Evolutionary conservation across 192 early-diverging fungal species (phyloP), one percentile per base, ranked within the genome.

Genomic region (Backusella parvicylindrica): DNA sequence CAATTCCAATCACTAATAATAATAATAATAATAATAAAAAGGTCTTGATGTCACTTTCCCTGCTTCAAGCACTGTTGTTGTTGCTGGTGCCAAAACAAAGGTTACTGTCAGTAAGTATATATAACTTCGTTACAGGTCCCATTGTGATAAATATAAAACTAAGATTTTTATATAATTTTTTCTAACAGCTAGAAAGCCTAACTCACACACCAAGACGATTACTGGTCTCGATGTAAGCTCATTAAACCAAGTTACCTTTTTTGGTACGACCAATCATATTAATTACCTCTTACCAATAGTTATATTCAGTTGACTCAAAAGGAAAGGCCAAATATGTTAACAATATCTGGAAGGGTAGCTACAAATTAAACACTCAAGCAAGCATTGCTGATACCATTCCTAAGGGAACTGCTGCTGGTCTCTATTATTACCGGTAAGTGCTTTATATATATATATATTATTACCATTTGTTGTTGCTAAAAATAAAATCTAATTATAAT

Each of bases 311-410:
- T 7, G 70, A 37, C 9, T 28, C 21, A 28, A 56, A 68, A 35
- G 79, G 79, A 7, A 50, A 65, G 32, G 75, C 79, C 21, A 72
- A 81, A 68, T 81, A 81, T 63, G 26, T 81, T 33, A 53, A 81
- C 12, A 81, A 81, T 40, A 64, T 81, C n/a, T 81, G 79, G 79
- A 23, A 41, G 2, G 79, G 79, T 23, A 74, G 1, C 28, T 74
- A 81, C 53, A 36, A 47, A 4, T 74, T 81, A 36, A 73, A 73
- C 71, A 73, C 37, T 15, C n/a, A 67, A 26, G 75, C 79, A 15
- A 68, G 75, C 13, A 72, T 81, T 49, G 8, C 18, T 23, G 79
- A 81, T 21, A 56, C 38, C 3, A 63, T 81, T 30, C 75, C 75
- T 15, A 56, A 66, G 56, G 70, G 68, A 41, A 50, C 37, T n/a